phyloP scores from a whole-genome alignment of 805 yeast genomes.

The Wickerhamiella hasegawae region DNA sequence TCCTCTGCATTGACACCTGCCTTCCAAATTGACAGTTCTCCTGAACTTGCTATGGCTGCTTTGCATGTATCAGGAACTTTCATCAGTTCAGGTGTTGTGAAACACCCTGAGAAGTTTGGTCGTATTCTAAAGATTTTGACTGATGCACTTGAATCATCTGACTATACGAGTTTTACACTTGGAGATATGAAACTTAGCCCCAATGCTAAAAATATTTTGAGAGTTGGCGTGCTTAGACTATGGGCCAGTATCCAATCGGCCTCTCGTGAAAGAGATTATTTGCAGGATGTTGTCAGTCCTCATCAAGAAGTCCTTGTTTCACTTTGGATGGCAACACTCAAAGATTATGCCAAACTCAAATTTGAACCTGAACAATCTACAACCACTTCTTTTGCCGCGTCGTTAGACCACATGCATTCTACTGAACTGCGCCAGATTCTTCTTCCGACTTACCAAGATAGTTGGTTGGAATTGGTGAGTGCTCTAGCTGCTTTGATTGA shows the following conservation, averaged over 20 bases:
- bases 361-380: slow-evolving; percentile 29
- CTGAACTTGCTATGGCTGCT: slow-evolving; percentile 61
- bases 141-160: slow-evolving; percentile 43
- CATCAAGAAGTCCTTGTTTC: slow-evolving; percentile 50
- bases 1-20: slow-evolving; percentile 82
- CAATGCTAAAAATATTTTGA: slow-evolving; percentile 23
- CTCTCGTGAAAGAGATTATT: slow-evolving; percentile 15
- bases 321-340: slow-evolving; percentile 60
- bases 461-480: slow-evolving; percentile 66
- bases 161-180: slow-evolving; percentile 17
- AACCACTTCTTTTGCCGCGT: slow-evolving; percentile 12
- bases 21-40: slow-evolving; percentile 55
- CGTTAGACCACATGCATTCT: slow-evolving; percentile 22
- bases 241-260: slow-evolving; percentile 27
- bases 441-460: slow-evolving; percentile 32
- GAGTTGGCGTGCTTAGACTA: slow-evolving; percentile 24
- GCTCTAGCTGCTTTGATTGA: slow-evolving; percentile 56
- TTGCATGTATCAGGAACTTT: slow-evolving; percentile 64
- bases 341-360: slow-evolving; percentile 56
- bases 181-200: slow-evolving; percentile 24
- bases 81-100: slow-evolving; percentile 42
- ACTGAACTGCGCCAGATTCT: slow-evolving; percentile 25
- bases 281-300: slow-evolving; percentile 28
- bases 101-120: slow-evolving; percentile 29
- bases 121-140: slow-evolving; percentile 51